phyloP scores from a whole-genome alignment of 2,329 filamentous ascomycete genomes.

The Cercospora citrullina region DNA sequence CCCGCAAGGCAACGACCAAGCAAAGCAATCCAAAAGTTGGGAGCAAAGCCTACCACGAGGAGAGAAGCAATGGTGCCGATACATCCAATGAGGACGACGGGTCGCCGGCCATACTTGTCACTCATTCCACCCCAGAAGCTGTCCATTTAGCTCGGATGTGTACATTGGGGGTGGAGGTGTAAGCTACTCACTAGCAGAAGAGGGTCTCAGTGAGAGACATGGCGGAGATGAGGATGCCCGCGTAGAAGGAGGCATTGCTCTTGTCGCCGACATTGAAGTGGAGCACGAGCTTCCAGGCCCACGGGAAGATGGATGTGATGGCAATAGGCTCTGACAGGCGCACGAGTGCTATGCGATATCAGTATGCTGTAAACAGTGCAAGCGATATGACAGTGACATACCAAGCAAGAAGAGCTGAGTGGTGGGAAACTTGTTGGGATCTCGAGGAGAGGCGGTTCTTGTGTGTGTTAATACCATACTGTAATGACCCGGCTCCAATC shows the following conservation, averaged over 20 bases:
- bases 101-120: constrained; percentile 80
- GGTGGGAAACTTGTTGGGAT: constrained; percentile 75
- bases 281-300: constrained; percentile 81
- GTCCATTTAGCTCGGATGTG: constrained; percentile 1
- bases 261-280: constrained; percentile 70
- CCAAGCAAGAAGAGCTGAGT: constrained; percentile 81
- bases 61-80: constrained; percentile 80
- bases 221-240: constrained; percentile 82
- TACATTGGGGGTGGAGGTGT: neutral
- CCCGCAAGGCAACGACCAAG: constrained; percentile 75
- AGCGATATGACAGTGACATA: constrained; percentile 49
- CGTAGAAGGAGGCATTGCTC: constrained; percentile 80
- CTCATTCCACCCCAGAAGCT: constrained; percentile 79
- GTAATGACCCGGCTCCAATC: constrained; percentile 25
- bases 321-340: constrained; percentile 90
- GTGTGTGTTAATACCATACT: constrained; percentile 30
- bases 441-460: constrained; percentile 48
- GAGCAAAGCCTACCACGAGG: constrained; percentile 77
- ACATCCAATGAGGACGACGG: constrained; percentile 78
- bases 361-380: neutral
- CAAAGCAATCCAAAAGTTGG: constrained; percentile 81
- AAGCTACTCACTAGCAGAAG: constrained; percentile 65
- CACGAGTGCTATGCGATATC: constrained; percentile 68
- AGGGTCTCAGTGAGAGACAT: constrained; percentile 79
- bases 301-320: constrained; percentile 89